Evolutionary conservation across 129 eudicot species (phyloP), one percentile per base, ranked within the genome.

Genomic region (Lonicera japonica): DNA sequence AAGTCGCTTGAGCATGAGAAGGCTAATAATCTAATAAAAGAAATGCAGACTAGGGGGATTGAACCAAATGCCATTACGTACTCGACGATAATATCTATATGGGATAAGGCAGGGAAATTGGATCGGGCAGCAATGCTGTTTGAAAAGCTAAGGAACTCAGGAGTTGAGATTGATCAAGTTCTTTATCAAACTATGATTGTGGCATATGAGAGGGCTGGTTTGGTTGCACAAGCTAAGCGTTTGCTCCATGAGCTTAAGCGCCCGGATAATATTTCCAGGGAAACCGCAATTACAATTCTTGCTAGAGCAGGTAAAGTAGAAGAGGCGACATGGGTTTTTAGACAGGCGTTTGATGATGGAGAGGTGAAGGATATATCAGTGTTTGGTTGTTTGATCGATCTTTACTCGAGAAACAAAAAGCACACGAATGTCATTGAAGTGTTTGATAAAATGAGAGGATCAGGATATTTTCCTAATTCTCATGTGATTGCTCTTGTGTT

Each of bases 281-380:
- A 78, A 48, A 85, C 89, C 11, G 98, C 96, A 11, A 80, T 92
- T 66, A 57, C 58, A 0, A 85, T 92, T 61, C 95, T 92, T 64
- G 90, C 96, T 34, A 70, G 86, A 66, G 90, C 98, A 21, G 98
- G 98, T 45, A 81, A 91, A 21, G 56, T 92, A 34, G 98, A 92
- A 69, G 98, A 92, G 75, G 98, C 96, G 46, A 92, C 95, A 5
- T 92, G 98, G 98, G 98, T 87, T 51, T 92, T 87, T 52, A 76
- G 95, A 52, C 95, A 87, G 78, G 98, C 98, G 17, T 81, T 79
- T 72, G 84, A 84, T 16, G 77, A 75, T 45, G 88, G 85, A n/a
- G 95, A 87, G 63, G 75, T 92, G 25, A 92, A 82, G 77, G 86
- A 85, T 54, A 87, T 92, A 66, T 69, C 91, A 0, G 89, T 87